phyloP scores from a whole-genome alignment of 352 stramenopile genomes.

The Pythium periplocum region DNA sequence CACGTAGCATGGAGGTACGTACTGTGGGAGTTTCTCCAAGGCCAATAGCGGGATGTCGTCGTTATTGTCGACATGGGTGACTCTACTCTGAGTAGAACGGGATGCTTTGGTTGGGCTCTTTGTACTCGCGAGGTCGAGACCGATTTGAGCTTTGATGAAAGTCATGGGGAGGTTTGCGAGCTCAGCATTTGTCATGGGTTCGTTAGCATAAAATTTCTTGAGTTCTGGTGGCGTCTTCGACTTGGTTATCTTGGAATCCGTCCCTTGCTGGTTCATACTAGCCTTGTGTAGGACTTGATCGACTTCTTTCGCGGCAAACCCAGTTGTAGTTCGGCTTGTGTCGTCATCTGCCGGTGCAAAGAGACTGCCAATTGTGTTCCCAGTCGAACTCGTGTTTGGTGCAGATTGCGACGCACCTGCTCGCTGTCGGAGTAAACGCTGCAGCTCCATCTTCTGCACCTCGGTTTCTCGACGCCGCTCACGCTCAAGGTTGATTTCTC shows the following conservation, averaged over 20 bases:
- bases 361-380: neutral
- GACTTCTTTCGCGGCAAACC: neutral
- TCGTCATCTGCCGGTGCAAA: neutral
- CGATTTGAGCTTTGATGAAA: conserved; percentile 69
- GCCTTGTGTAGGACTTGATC: neutral
- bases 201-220: conserved; percentile 68
- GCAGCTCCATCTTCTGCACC: conserved; percentile 55
- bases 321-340: neutral
- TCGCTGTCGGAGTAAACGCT: conserved; percentile 36
- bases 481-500: conserved; percentile 54
- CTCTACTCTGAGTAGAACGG: conserved; percentile 6
- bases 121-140: conserved; percentile 35
- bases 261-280: neutral
- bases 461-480: conserved; percentile 52
- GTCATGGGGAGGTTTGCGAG: conserved; percentile 64
- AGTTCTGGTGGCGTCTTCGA: conserved; percentile 13
- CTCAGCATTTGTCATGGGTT: conserved; percentile 55
- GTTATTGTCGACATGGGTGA: conserved; percentile 32
- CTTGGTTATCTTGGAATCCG: neutral
- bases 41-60: conserved; percentile 47
- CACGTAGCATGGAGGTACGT: neutral
- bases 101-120: conserved; percentile 13
- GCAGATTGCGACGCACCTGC: neutral
- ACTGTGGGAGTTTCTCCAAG: conserved; percentile 52
- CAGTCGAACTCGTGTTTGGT: neutral